Conservation (phyloP, 495 filamentous ascomycete species). For the Trichoderma orchidacearum region DNA sequence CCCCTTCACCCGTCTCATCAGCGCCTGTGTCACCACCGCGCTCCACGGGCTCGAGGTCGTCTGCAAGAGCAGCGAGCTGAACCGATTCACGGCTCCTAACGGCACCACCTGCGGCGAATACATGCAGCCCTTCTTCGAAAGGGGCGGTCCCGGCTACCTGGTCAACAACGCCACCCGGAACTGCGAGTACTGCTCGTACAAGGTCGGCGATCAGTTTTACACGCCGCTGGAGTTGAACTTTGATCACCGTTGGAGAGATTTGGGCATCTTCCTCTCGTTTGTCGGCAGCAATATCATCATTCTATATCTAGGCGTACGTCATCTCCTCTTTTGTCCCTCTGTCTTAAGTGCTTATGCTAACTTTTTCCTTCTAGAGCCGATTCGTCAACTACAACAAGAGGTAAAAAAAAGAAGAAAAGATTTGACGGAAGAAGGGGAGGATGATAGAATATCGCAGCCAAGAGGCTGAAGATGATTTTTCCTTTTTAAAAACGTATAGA, state of each 20-base stretch:
- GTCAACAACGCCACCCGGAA: slow-evolving; percentile 43
- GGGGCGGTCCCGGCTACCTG: slow-evolving; percentile 54
- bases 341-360: not conserved
- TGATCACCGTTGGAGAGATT: slow-evolving; percentile 59
- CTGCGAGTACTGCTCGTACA: slow-evolving; percentile 70
- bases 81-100: slow-evolving; percentile 43
- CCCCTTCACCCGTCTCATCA: slow-evolving; percentile 72
- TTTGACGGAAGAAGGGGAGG: too few species aligned
- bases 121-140: slow-evolving; percentile 53
- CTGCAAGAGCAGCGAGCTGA: slow-evolving; percentile 43
- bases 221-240: slow-evolving; percentile 47
- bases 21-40: slow-evolving; percentile 64
- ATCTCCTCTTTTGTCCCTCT: not conserved
- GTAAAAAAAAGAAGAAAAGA: not conserved
- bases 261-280: slow-evolving; percentile 64
- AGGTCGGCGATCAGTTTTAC: slow-evolving; percentile 68
- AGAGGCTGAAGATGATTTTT: too few species aligned
- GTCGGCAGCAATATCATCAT: slow-evolving; percentile 65
- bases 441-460: too few species aligned
- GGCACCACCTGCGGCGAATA: slow-evolving; percentile 58
- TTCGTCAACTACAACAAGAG: slow-evolving; percentile 4
- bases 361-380: not conserved
- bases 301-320: slow-evolving; percentile 54
- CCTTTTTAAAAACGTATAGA: too few species aligned
- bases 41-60: slow-evolving; percentile 49